Percentiles rank a stretch among this genome's conserved stretches.
phyloP scores from a whole-genome alignment of 306 rosid genomes.

The Quercus ilex region DNA sequence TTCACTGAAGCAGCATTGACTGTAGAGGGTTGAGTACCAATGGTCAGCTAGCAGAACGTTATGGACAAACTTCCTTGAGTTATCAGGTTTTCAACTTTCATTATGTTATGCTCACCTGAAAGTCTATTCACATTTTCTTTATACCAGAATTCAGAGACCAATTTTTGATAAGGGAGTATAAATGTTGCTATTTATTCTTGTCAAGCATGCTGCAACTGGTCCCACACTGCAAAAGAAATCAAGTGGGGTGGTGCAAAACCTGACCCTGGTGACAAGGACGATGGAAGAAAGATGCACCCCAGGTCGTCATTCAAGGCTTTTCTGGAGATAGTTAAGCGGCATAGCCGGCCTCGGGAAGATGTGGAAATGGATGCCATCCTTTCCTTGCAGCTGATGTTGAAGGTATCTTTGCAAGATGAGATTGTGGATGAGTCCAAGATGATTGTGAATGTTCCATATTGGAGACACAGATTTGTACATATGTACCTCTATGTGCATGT shows the following conservation, averaged over 20 bases:
- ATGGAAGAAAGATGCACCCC: conserved; percentile 42
- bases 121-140: background rate
- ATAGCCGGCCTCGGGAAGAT: conserved; percentile 42
- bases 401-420: conserved; percentile 31
- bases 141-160: background rate
- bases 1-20: background rate
- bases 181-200: background rate
- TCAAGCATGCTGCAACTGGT: background rate
- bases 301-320: conserved; percentile 49
- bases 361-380: conserved; percentile 46
- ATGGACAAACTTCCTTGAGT: background rate
- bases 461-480: background rate
- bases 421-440: conserved; percentile 25
- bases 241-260: conserved; percentile 45
- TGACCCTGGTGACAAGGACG: conserved; percentile 36
- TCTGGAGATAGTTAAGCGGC: conserved; percentile 38
- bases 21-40: background rate
- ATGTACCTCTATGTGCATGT: background rate
- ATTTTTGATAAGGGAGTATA: background rate
- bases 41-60: background rate
- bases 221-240: conserved; percentile 31
- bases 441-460: conserved; percentile 32
- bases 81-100: background rate
- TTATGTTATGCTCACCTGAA: background rate
- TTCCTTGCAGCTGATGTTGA: conserved; percentile 41